Evolutionary conservation across 1,284 basidiomycete species (phyloP), one percentile per base, ranked within the genome.

Genomic region (Trichosporon faecale): DNA sequence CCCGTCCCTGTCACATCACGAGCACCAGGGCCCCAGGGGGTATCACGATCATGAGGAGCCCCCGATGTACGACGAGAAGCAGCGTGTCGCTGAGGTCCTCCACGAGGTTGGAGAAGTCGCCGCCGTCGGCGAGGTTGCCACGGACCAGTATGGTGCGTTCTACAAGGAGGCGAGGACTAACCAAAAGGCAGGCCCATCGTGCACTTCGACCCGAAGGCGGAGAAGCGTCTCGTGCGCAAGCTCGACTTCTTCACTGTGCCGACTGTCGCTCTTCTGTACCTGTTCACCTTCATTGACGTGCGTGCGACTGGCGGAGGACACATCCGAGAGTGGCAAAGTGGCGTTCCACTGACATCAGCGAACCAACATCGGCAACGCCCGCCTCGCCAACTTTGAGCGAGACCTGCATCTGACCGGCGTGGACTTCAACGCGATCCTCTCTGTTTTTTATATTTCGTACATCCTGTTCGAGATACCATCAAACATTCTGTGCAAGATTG

Each of bases 371-470:
- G 69, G 68, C 11, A 75, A 76, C 44, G 74, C 74, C 12, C 69
- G 66, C n/a, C 60, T 69, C 14, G 70, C 66, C 8, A 67, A 67
- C 14, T 55, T 82, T 60, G 77, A 77, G 21, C 70, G 65, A 18
- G 78, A 80, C 66, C 73, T 82, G 8, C 65, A 69, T 2, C 64
- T 77, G 55, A 65, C 66, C 12, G 74, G 74, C 8, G 73, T 65
- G 9, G 68, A 82, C 40, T 82, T 76, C 73, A 79, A 79, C 69
- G 76, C 78, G 0, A 72, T 84, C 25, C 25, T 64, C 18, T 80
- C 77, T 16, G 72, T 35, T n/a, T 84, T 65, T 75, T 84, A 12
- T 64, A 79, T 79, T 46, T 78, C 78, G 16, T 81, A 83, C 70
- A 77, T 80, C 31, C 65, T 76, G 3, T 66, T 66, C 68, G 74